Conservation (phyloP, 2,329 filamentous ascomycete species). For the Tolypocladium cylindrosporum region DNA sequence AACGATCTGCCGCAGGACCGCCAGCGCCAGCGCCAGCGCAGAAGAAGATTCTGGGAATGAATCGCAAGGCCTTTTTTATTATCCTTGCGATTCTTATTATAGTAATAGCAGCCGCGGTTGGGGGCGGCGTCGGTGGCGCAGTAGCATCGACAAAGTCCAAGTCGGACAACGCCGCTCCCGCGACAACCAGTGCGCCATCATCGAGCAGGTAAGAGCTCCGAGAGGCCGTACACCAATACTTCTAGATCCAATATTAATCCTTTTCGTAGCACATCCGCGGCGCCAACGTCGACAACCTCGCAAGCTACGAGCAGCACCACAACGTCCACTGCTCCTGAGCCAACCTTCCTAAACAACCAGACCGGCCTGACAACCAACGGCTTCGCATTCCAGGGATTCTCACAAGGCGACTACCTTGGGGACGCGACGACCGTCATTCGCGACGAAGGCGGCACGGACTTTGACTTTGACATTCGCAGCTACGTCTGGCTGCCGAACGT, state of each 20-base stretch:
- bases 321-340: not conserved
- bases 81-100: constrained; percentile 4
- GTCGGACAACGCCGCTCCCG: not conserved
- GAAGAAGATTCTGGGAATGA: constrained; percentile 5
- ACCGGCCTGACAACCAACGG: constrained; percentile 5
- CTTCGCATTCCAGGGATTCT: constrained; percentile 22
- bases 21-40: not conserved
- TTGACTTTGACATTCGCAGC: constrained; percentile 9
- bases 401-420: constrained; percentile 12
- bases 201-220: not conserved
- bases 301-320: not conserved
- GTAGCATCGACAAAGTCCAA: constrained; percentile 5
- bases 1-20: not conserved
- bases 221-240: not conserved
- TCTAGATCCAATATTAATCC: not conserved
- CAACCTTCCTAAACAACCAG: constrained; percentile 13
- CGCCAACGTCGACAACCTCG: not conserved
- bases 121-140: constrained; percentile 9
- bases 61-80: constrained; percentile 7
- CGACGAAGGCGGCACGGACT: constrained; percentile 13
- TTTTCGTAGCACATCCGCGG: not conserved
- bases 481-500: constrained; percentile 12
- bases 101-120: constrained; percentile 8
- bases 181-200: not conserved
- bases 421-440: constrained; percentile 10